Base-by-base conservation (phyloP, 768 basidiomycete genomes). In the Heimioporus sp. region DNA sequence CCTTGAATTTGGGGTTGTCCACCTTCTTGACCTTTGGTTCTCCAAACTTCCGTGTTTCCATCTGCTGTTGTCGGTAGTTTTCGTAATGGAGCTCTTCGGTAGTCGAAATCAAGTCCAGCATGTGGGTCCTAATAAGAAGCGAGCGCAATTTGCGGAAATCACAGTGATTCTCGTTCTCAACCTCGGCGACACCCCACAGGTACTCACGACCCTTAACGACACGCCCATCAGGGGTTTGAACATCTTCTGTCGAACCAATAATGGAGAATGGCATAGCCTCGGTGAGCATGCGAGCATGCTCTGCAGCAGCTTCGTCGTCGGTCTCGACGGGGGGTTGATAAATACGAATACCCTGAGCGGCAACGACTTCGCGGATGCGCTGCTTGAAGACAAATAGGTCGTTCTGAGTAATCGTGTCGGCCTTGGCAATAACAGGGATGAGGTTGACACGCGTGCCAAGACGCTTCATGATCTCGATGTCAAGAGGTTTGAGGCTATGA, bases 131-230 rank as follows among this genome's bases (percentile, higher is more conserved):
- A 72, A 98, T 96, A 42, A 98, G 80, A 38, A 98, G 79, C 11
- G 93, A 92, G 49, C 97, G 90, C 46, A 99, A 79, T 74, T 97
- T 98, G 75, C 90, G 90, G 85, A 99, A 99, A 73, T 98, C 97
- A 69, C 97, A 99, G 75, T 99, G 97, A 69, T 88, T 87, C 76
- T 99, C 97, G 68, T 99, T 98, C 74, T 99, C 97, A 55, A 99
- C 96, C 79, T 99, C 97, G 10, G 97, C 97, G n/a, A 99, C 94
- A 79, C 97, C 97, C 97, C 97, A 99, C 13, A 96, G 84, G 68
- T 99, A 99, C 72, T 98, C 92, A 63, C 97, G 86, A 42, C 97
- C 97, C 74, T 98, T 98, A 66, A 99, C 97, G 32, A 83, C 73
- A 51, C 94, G 84, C 11, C 97, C 97, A 66, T 98, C 96, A 20